Evolutionary conservation across 148 eudicot species (phyloP).

Genomic region (Beta vulgaris): DNA sequence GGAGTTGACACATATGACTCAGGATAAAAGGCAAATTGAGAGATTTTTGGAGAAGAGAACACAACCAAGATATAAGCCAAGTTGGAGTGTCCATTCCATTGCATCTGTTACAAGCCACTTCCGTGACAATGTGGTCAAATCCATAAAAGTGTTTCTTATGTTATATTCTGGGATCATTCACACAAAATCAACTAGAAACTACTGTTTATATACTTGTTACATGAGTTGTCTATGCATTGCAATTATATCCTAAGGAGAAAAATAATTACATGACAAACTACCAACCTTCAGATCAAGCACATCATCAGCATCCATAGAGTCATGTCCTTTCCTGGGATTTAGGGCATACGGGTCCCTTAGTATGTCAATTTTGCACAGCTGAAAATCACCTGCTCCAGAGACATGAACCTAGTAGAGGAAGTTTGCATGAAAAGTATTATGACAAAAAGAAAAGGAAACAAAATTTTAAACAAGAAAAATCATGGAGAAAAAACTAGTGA

Average conservation of each 20-base stretch:
- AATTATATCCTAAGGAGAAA: neutral
- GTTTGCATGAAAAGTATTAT: no score
- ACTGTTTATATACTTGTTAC: no score
- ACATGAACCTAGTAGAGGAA: conserved; percentile 96
- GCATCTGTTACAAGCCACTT: no score
- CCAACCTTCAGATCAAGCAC: conserved; percentile 47
- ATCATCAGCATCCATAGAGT: conserved; percentile 84
- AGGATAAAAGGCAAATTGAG: no score
- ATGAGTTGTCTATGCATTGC: neutral
- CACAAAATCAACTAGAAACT: neutral
- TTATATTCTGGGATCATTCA: neutral
- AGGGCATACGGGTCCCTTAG: conserved; percentile 77
- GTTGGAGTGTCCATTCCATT: no score
- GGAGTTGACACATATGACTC: no score
- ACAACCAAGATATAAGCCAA: no score
- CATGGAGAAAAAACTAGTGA: neutral
- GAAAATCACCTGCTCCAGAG: conserved; percentile 96
- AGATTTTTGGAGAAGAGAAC: no score
- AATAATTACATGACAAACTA: neutral
- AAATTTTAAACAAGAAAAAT: neutral
- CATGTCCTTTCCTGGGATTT: conserved; percentile 68
- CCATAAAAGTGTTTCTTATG: no score
- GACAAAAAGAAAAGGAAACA: no score
- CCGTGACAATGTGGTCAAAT: no score
- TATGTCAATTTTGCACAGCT: conserved; percentile 70